Conservation (phyloP, 2,329 filamentous ascomycete genomes). For the Aureobasidium sp. region DNA sequence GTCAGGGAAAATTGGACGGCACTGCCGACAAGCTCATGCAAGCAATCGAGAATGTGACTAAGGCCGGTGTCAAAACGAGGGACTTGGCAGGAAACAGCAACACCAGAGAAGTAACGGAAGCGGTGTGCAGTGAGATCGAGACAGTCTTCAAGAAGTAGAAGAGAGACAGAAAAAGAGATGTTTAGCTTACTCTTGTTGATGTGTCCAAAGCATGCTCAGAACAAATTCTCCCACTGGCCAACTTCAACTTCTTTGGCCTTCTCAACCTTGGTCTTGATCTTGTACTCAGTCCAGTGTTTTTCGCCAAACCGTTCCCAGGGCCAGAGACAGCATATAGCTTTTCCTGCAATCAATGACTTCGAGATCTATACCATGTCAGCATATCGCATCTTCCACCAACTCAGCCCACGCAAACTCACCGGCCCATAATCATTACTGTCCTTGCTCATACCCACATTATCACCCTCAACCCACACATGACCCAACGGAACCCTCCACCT, state of each 20-base stretch:
- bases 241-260: not conserved
- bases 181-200: not conserved
- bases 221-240: constrained; percentile 8
- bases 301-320: constrained; percentile 55
- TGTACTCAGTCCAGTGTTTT: constrained; percentile 49
- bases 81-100: constrained; percentile 54
- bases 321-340: constrained; percentile 64
- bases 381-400: not conserved
- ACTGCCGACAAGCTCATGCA: constrained; percentile 53
- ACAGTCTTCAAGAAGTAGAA: constrained; percentile 30
- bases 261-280: constrained; percentile 37
- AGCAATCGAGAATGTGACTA: constrained; percentile 55
- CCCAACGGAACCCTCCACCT: constrained; percentile 64
- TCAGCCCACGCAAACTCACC: constrained; percentile 24
- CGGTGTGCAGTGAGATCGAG: constrained; percentile 48
- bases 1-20: constrained; percentile 40
- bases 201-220: not conserved
- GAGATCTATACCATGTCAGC: constrained; percentile 45
- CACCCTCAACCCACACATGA: constrained; percentile 93
- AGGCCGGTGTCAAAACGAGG: constrained; percentile 47
- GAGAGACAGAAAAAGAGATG: not conserved
- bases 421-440: constrained; percentile 93
- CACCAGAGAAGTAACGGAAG: constrained; percentile 54
- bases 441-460: constrained; percentile 63
- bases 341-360: constrained; percentile 66